Evolutionary conservation across 768 basidiomycete species (phyloP), one percentile per base, ranked within the genome.

Genomic region (Termitomyces sp.): DNA sequence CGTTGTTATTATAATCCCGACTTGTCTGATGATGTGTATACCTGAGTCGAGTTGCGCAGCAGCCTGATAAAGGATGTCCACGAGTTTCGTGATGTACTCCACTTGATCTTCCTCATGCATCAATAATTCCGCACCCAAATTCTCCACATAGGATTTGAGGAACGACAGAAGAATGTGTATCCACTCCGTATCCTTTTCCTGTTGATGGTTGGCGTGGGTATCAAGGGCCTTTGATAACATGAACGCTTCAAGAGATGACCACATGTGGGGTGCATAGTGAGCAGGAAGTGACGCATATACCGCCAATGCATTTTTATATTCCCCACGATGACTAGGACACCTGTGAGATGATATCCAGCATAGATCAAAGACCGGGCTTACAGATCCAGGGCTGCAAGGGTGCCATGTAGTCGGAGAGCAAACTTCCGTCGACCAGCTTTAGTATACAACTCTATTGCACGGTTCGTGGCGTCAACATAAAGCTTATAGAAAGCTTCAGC

Each of bases 371-470:
- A 16, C 7, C n/a, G 57, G 22, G 73, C 93, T 59, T 73, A 98
- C 96, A 88, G 69, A 60, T 98, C 94, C 35, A 98, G 79, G 15
- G 89, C 91, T 3, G 94, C 96, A 15, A 98, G 75, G 62, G 81
- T 86, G 2, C 90, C 91, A 57, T 94, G 90, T 46, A 98, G 70
- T 61, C 88, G 89, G 33, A 95, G 72, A 10, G 93, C 94, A 64
- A 89, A 91, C 63, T 96, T 89, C 46, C 86, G 79, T 41, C 94
- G 83, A 16, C 86, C 88, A n/a, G 88, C 87, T 59, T 82, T 86
- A 47, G 84, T 86, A 63, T 93, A 97, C 58, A 88, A 78, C 44
- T 92, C 89, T 52, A 97, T 89, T 5, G 93, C 86, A 50, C 86
- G 84, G 63, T 94, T 90, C 3, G 91, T 91, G 40, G 85, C 70